Conservation (phyloP, 768 basidiomycete species). For the Wakefieldia striispora region DNA sequence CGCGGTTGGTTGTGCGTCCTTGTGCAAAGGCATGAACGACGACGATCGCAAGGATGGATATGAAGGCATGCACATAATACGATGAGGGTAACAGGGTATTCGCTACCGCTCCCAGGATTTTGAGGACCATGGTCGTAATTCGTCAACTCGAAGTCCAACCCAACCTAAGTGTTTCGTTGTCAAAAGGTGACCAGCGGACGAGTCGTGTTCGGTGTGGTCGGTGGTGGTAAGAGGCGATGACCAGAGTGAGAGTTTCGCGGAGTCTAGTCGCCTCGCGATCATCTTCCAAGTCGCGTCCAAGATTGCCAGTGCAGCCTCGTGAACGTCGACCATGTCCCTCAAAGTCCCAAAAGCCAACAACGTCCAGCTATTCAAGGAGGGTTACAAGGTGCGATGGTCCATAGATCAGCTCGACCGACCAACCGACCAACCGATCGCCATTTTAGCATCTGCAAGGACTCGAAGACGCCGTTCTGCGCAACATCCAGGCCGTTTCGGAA, state of each 20-base stretch:
- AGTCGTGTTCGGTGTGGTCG: background rate
- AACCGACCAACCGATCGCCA: conserved; percentile 5
- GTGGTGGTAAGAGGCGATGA: background rate
- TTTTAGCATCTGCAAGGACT: conserved; percentile 77
- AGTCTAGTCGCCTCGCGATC: conserved; percentile 10
- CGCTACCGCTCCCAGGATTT: conserved; percentile 40
- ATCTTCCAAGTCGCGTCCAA: conserved; percentile 9
- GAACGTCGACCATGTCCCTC: conserved; percentile 65
- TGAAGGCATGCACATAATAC: conserved; percentile 53
- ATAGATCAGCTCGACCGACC: conserved; percentile 9
- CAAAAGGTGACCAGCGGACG: too few species aligned
- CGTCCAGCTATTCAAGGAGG: conserved; percentile 94
- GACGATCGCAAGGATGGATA: conserved; percentile 44
- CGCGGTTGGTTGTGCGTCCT: conserved; percentile 67
- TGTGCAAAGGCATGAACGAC: conserved; percentile 61
- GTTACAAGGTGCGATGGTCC: conserved; percentile 72
- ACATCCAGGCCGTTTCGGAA: conserved; percentile 95
- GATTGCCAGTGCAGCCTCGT: background rate
- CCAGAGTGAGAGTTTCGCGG: conserved; percentile 9
- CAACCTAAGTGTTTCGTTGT: too few species aligned
- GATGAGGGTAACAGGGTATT: conserved; percentile 49
- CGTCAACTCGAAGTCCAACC: too few species aligned
- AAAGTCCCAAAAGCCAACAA: conserved; percentile 91
- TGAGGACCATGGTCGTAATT: conserved; percentile 48
- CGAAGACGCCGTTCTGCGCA: conserved; percentile 95